These are phyloP conservation scores for Pelargonium australe DNA, from an alignment of 441 rosid species.

Conservation along the genomic window DNA sequence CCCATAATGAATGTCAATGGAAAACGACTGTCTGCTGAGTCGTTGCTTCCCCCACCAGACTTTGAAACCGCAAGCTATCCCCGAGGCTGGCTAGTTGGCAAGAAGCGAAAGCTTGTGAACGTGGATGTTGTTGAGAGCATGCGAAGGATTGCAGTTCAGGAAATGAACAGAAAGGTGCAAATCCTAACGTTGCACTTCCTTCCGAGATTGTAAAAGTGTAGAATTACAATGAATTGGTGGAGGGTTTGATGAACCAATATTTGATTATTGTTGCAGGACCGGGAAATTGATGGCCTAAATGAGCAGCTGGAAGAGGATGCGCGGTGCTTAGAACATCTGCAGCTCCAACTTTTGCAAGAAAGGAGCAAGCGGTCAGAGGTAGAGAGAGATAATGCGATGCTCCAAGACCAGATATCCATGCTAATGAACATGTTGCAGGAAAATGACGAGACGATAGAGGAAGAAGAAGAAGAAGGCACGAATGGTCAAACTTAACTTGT, in stretches of 20 bases:
- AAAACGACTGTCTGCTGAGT: slow-evolving; percentile 49
- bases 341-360: slow-evolving; percentile 74
- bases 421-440: slow-evolving; percentile 77
- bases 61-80: slow-evolving; percentile 84
- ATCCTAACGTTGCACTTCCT: too few species aligned
- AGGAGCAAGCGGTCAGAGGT: slow-evolving; percentile 67
- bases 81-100: slow-evolving; percentile 90
- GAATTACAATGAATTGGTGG: too few species aligned
- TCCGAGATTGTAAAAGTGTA: too few species aligned
- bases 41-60: slow-evolving; percentile 86
- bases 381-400: slow-evolving; percentile 74
- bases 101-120: slow-evolving; percentile 89
- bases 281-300: slow-evolving; percentile 78
- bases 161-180: slow-evolving; percentile 89
- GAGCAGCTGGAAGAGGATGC: slow-evolving; percentile 93
- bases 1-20: slow-evolving; percentile 46
- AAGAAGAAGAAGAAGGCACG: slow-evolving; percentile 32
- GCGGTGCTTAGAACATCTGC: slow-evolving; percentile 72
- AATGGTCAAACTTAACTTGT: slow-evolving; percentile 38
- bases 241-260: not conserved
- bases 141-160: slow-evolving; percentile 94
- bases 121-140: slow-evolving; percentile 98
- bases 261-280: slow-evolving; percentile 46
- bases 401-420: slow-evolving; percentile 77
- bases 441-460: slow-evolving; percentile 34